Percentiles rank a stretch among this genome's conserved stretches.
Evolutionary conservation across 2,329 filamentous ascomycete genomes (phyloP).

Genomic region (Paramyrothecium roridum): DNA sequence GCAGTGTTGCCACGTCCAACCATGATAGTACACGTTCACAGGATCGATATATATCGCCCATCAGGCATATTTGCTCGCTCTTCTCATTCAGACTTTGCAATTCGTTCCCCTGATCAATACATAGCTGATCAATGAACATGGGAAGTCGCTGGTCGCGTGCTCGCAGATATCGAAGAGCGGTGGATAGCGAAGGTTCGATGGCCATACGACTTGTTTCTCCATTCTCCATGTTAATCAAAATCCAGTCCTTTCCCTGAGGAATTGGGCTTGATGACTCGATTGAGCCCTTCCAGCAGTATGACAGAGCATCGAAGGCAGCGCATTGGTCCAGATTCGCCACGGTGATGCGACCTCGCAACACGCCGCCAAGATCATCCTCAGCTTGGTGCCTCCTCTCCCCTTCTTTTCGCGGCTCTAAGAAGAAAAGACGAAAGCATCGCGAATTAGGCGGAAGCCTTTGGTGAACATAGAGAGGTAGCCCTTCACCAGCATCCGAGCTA

Average conservation of each 20-base stretch:
- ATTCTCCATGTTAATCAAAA: background rate
- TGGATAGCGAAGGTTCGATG: background rate
- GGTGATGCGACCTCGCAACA: background rate
- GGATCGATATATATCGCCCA: background rate
- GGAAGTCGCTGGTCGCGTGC: background rate
- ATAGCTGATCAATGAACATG: background rate
- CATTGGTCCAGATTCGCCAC: background rate
- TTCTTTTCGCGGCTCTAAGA: background rate
- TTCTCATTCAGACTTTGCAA: background rate
- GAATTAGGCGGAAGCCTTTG: background rate
- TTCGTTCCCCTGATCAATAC: background rate
- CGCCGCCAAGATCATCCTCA: background rate
- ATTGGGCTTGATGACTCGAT: background rate
- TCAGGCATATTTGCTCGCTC: background rate
- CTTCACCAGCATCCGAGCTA: background rate
- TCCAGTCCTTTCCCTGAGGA: background rate
- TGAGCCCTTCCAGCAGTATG: background rate
- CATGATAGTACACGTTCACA: background rate
- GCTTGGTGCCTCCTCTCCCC: background rate
- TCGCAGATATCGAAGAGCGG: background rate
- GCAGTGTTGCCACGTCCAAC: background rate
- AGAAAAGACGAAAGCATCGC: background rate
- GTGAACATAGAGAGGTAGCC: background rate
- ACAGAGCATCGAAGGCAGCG: background rate
- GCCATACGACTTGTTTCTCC: background rate